Evolutionary conservation across 352 stramenopile genomes (phyloP).

Genomic region (Phytopythium cucurbitacearum): DNA sequence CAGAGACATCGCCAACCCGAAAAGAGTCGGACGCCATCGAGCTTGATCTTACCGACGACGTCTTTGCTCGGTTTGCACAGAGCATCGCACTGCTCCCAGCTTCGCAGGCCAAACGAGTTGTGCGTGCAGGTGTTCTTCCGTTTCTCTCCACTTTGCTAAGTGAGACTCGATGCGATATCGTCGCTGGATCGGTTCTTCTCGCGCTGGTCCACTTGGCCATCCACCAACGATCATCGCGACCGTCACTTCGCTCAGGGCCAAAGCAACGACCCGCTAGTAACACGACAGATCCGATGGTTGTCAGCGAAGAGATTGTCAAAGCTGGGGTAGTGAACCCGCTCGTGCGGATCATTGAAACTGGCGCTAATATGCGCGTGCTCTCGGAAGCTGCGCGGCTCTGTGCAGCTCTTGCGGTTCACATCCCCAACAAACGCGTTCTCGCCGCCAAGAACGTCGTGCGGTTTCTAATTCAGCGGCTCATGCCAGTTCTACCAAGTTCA

Average conservation of each 20-base stretch:
- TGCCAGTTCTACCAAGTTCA: conserved; percentile 9
- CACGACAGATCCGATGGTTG: background rate
- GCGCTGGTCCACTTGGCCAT: conserved; percentile 65
- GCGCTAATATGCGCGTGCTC: conserved; percentile 45
- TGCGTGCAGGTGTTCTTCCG: conserved; percentile 49
- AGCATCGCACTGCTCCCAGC: conserved; percentile 64
- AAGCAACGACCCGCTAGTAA: background rate
- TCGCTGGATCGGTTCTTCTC: conserved; percentile 64
- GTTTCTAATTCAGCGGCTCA: conserved; percentile 35
- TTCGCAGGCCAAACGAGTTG: conserved; percentile 29
- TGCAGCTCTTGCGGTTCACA: conserved; percentile 37
- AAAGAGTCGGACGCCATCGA: background rate
- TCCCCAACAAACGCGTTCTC: conserved; percentile 65
- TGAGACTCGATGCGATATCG: conserved; percentile 50
- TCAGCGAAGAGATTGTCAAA: conserved; percentile 69
- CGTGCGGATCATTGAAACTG: conserved; percentile 41
- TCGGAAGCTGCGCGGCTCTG: conserved; percentile 53
- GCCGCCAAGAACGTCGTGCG: conserved; percentile 61
- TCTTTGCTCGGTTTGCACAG: conserved; percentile 68
- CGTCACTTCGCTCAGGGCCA: background rate
- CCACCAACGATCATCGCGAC: conserved; percentile 24
- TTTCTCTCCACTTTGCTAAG: conserved; percentile 57
- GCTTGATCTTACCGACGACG: conserved; percentile 40
- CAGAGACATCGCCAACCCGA: conserved; percentile 4
- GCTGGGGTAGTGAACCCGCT: conserved; percentile 40